Conservation (phyloP, 805 yeast species). For the Cyberlindnera japonica region DNA sequence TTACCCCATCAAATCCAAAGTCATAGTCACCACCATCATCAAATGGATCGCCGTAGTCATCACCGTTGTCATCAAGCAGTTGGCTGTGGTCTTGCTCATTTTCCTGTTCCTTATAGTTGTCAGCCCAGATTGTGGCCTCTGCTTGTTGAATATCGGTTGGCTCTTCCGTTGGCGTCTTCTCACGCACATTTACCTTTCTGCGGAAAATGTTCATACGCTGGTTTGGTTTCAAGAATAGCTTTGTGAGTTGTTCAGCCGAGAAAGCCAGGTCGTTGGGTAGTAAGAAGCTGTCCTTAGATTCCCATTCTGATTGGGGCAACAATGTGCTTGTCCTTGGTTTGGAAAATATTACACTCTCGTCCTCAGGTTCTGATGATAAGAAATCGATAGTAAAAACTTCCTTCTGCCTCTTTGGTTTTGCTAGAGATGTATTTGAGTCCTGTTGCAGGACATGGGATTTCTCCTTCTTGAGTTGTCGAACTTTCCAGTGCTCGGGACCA, state of each 20-base stretch:
- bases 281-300: slow-evolving; percentile 42
- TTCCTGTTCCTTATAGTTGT: slow-evolving; percentile 40
- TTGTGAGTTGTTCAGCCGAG: slow-evolving; percentile 62
- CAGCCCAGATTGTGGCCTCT: slow-evolving; percentile 74
- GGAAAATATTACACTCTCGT: slow-evolving; percentile 41
- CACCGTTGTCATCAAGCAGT: slow-evolving; percentile 24
- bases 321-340: slow-evolving; percentile 25
- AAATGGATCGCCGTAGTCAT: slow-evolving; percentile 20
- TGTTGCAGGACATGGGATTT: slow-evolving; percentile 1
- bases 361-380: slow-evolving; percentile 23
- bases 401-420: slow-evolving; percentile 26
- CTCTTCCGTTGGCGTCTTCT: slow-evolving; percentile 1
- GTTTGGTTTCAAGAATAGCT: slow-evolving; percentile 65
- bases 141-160: slow-evolving; percentile 34
- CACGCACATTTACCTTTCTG: slow-evolving; percentile 7
- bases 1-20: slow-evolving; percentile 8
- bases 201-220: slow-evolving; percentile 37
- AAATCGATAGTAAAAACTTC: slow-evolving; percentile 43
- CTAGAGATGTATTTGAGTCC: background rate
- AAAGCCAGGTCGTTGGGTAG: slow-evolving; percentile 75
- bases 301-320: slow-evolving; percentile 41
- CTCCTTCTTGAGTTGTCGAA: slow-evolving; percentile 47
- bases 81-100: slow-evolving; percentile 31
- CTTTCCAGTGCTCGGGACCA: slow-evolving; percentile 92
- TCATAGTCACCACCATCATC: slow-evolving; percentile 12